Conservation (phyloP, 2,329 filamentous ascomycete species). For the Verticillium longisporum region DNA sequence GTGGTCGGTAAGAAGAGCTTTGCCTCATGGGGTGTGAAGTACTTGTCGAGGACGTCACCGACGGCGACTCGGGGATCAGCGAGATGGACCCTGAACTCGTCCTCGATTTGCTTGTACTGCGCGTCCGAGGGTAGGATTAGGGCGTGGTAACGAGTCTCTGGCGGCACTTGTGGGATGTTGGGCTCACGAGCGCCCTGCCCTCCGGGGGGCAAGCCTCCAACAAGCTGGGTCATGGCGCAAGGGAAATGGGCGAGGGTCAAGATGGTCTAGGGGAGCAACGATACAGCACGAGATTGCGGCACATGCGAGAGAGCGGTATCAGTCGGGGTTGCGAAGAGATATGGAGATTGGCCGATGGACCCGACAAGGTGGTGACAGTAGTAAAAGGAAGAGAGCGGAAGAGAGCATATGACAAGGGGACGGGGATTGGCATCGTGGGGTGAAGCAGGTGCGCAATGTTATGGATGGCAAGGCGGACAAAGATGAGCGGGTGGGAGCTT, state of each 20-base stretch:
- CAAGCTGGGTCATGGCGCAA: not conserved
- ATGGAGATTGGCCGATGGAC: not conserved
- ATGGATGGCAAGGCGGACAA: not conserved
- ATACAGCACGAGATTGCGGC: not conserved
- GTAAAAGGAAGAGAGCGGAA: not conserved
- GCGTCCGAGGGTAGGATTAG: conserved; percentile 15
- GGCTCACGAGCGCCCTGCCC: not conserved
- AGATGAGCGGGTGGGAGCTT: not conserved
- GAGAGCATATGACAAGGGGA: not conserved
- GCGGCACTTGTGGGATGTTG: not conserved
- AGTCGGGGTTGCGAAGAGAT: not conserved
- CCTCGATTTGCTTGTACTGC: conserved; percentile 18
- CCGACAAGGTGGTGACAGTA: too few relatives aligned
- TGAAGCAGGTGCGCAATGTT: not conserved
- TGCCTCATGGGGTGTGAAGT: conserved; percentile 27
- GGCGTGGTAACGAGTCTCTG: conserved; percentile 12
- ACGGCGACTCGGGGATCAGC: conserved; percentile 15
- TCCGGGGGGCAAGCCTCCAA: not conserved
- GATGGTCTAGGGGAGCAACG: not conserved
- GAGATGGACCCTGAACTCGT: conserved; percentile 21
- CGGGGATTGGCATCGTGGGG: not conserved
- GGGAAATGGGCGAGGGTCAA: not conserved
- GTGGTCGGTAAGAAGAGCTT: conserved; percentile 20
- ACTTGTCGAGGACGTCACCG: conserved; percentile 20
- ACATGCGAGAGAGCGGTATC: not conserved